Percentiles rank a stretch among this genome's conserved stretches.
Evolutionary conservation across 202 grass and related monocot genomes (phyloP).

Genomic region (Schoenoplectus tabernaemontani): DNA sequence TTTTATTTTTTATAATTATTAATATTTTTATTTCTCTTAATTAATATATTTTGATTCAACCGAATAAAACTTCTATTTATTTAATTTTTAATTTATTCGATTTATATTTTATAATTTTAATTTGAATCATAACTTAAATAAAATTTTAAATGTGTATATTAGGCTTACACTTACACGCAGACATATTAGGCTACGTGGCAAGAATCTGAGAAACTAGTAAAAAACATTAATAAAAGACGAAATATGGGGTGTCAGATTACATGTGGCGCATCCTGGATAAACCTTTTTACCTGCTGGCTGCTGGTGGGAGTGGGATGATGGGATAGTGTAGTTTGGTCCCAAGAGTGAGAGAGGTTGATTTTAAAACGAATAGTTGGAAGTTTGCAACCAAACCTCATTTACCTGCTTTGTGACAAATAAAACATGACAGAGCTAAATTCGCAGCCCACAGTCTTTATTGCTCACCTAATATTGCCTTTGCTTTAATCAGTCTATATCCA

Average conservation of each 20-base stretch:
- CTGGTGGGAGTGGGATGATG: background rate
- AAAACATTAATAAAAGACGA: background rate
- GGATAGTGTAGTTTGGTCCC: background rate
- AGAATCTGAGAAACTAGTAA: background rate
- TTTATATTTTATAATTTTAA: no score
- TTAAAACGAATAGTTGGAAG: background rate
- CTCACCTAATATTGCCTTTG: background rate
- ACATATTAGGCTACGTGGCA: background rate
- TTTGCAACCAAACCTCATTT: background rate
- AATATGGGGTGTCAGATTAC: background rate
- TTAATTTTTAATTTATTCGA: no score
- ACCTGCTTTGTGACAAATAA: slow-evolving; percentile 1
- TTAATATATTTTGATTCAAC: no score
- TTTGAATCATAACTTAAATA: no score
- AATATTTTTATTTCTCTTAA: no score
- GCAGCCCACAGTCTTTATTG: background rate
- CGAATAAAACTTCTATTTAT: no score
- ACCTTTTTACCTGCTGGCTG: background rate
- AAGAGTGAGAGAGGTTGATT: background rate
- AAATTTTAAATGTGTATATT: no score
- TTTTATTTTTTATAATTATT: no score
- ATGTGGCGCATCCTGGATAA: background rate
- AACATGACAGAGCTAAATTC: background rate
- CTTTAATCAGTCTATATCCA: background rate
- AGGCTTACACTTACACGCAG: background rate